Evolutionary conservation across 148 eudicot species (phyloP), one percentile per base, ranked within the genome.

Genomic region (Diospyros lotus): DNA sequence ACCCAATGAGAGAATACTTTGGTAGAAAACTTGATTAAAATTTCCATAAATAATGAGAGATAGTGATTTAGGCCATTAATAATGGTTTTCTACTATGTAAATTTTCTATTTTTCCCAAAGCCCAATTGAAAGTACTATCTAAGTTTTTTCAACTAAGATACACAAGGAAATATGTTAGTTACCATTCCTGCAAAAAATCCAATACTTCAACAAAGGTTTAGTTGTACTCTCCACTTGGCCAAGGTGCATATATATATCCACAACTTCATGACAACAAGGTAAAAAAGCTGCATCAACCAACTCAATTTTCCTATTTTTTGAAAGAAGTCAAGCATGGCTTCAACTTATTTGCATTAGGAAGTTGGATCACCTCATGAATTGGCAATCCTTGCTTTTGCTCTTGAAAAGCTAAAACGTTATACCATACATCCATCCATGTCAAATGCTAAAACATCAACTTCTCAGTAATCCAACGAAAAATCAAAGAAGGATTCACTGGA

Each of bases 381-480:
- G 39, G 68, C 41, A 50, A 73, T 38, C 68, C 59, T 59, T 28
- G 58, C 68, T 64, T 63, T 73, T 39, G 13, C 7, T 51, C 48
- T 65, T 11, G 9, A 17, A 58, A 50, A 43, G 52, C 41, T 8
- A 51, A n/a, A n/a, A 52, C 9, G 52, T 6, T 9, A 64, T 42
- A 28, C 2, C 41, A 4, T 39, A 59, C 17, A 18, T 28, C 42
- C 14, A 73, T 46, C n/a, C 13, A 12, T 28, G 28, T 13, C 60
- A 54, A 13, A 39, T 52, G 11, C 2, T 48, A 18, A 48, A 54
- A 40, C 13, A 43, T n/a, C 15, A 71, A 42, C 41, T 4, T 59
- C 53, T 56, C 4, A 10, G 43, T 58, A 71, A 13, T 58, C 51
- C 41, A 43, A 41, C 6, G 8, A 45, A 58, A 43, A 10, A 59